Conservation (phyloP, 257 asterid genomes). For the Solanum paucissectum region DNA sequence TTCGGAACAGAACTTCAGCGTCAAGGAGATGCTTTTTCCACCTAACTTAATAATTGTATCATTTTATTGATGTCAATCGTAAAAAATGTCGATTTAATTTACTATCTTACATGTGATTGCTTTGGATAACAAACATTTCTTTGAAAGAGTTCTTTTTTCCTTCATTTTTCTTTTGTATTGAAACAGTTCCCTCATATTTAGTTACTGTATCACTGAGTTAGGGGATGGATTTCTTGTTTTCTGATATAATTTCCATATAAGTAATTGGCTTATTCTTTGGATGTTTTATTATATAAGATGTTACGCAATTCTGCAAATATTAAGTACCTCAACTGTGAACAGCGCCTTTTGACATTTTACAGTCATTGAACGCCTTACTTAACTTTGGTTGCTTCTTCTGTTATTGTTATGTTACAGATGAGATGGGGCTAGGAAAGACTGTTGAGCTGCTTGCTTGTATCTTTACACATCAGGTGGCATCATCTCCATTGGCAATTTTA, state of each 20-base stretch:
- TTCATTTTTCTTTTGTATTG: neutral
- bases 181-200: neutral
- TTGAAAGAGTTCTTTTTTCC: neutral
- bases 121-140: neutral
- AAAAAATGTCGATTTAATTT: neutral
- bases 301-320: neutral
- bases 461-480: conserved; percentile 57
- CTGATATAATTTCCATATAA: neutral
- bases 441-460: conserved; percentile 91
- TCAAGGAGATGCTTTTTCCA: too few species aligned
- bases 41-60: too few species aligned
- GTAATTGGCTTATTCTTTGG: neutral
- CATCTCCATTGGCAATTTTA: conserved; percentile 36
- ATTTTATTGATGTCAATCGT: neutral
- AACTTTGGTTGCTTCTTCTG: conserved; percentile 16
- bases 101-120: neutral
- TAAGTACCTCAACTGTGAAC: neutral
- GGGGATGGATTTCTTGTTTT: neutral
- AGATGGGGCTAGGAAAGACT: conserved; percentile 98
- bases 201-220: neutral
- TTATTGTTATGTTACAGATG: conserved; percentile 46
- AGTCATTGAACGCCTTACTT: neutral
- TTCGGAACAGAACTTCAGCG: too few species aligned
- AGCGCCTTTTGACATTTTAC: neutral
- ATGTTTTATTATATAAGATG: neutral